Evolutionary conservation across 108 stramenopile genomes (phyloP).

Genomic region (Nannochloropsis oceanica): DNA sequence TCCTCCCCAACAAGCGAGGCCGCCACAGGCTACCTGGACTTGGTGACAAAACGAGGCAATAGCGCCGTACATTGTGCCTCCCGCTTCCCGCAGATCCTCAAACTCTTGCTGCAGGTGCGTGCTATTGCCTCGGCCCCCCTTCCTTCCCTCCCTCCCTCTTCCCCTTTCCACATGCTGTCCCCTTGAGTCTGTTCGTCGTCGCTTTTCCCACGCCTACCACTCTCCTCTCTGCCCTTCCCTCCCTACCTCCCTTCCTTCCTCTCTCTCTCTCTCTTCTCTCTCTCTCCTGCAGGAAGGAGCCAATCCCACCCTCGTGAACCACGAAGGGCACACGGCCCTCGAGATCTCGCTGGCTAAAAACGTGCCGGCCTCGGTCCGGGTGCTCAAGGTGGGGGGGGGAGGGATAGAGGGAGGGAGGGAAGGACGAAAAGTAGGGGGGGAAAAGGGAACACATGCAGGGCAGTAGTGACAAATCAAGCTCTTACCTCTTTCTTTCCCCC

Average conservation of each 20-base stretch:
- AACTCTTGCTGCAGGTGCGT: not conserved
- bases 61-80: not conserved
- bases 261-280: no score
- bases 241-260: not conserved
- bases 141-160: not conserved
- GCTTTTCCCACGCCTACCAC: no score
- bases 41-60: not conserved
- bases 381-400: not conserved
- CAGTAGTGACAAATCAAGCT: not conserved
- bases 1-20: not conserved
- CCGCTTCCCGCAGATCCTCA: not conserved
- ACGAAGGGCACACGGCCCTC: not conserved
- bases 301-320: not conserved
- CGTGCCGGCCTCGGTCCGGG: not conserved
- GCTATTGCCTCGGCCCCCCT: not conserved
- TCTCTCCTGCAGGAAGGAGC: not conserved
- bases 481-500: not conserved
- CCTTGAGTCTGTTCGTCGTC: no score
- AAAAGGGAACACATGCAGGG: not conserved
- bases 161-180: not conserved
- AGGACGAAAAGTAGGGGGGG: not conserved
- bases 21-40: not conserved
- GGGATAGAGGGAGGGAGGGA: not conserved
- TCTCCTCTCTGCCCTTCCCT: no score
- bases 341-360: not conserved